phyloP scores from a whole-genome alignment of 257 asterid species.

The Solanum gracilifrons region DNA sequence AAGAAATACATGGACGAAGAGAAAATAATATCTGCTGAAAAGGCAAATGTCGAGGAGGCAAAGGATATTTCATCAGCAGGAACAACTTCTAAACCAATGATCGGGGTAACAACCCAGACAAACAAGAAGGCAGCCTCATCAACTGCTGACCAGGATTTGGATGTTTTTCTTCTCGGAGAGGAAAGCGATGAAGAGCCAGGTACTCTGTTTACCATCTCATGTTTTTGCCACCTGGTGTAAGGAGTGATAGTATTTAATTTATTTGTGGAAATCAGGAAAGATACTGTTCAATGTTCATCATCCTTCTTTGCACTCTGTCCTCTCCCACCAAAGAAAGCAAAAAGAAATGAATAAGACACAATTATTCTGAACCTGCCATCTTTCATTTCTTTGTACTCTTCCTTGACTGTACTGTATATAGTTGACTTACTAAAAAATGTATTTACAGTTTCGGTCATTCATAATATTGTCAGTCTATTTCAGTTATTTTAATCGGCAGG shows the following conservation, averaged over 20 bases:
- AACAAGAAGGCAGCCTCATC: constrained; percentile 32
- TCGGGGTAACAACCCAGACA: constrained; percentile 26
- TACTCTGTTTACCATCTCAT: constrained; percentile 9
- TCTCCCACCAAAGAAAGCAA: not conserved
- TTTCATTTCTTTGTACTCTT: not conserved
- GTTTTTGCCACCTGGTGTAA: not conserved
- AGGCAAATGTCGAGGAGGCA: constrained; percentile 29
- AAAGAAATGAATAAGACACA: not conserved
- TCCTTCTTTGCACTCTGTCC: not conserved
- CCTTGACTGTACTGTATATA: not conserved
- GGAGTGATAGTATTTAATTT: not conserved
- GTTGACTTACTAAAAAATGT: not conserved
- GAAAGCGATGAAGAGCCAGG: constrained; percentile 89
- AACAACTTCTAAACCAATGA: constrained; percentile 29
- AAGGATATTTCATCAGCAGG: constrained; percentile 38
- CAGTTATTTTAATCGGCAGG: not conserved
- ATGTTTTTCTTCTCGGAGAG: constrained; percentile 89
- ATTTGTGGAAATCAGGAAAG: not conserved
- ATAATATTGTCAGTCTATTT: not conserved
- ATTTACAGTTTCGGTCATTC: not conserved
- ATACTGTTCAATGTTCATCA: not conserved
- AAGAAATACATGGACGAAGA: constrained; percentile 51
- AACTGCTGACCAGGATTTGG: constrained; percentile 85
- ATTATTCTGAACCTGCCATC: not conserved
- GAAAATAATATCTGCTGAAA: constrained; percentile 43